Evolutionary conservation across 2,329 filamentous ascomycete genomes (phyloP), one percentile per base, ranked within the genome.

Genomic region (Dendrostoma leiphaemia): DNA sequence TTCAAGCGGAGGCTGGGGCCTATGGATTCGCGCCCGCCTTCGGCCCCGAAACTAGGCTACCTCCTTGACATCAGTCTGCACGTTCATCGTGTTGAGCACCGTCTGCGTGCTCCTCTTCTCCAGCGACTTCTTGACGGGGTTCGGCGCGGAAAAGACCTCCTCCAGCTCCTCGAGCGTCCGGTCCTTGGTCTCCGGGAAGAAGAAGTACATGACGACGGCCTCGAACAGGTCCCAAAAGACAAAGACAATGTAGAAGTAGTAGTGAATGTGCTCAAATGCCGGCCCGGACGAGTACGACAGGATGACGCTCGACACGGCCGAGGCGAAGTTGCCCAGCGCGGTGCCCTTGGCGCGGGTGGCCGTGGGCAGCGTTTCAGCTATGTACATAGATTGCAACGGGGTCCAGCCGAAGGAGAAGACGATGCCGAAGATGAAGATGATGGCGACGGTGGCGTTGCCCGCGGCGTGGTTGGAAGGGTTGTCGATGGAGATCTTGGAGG

Each of bases 81-180:
- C 63, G 48, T 68, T 66, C 51, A 74, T 60, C 13, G 69, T 75
- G 31, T 73, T 71, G 59, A 77, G 62, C 3, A 78, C 74, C 4
- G 74, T 78, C 52, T 68, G 65, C 1, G 72, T 71, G 55, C 64
- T 71, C 48, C 75, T 63, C 64, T 72, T 73, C 62, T 73, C 67
- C 38, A 75, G 57, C 56, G 69, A 72, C 66, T 74, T 74, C 64
- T 71, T 73, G 15, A 78, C 75, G 0, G 76, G 75, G 60, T 77
- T 72, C 2, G 63, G 67, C 0, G 74, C 72, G n/a, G 69, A 66
- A 60, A 79, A 79, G 26, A 83, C 79, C 52, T 75, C 75, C 7
- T 77, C 75, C 52, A 83, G 57, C 63, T 83, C 79, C 66, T 83
- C 80, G 29, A 83, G 69, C 21, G 78, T 76, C 5, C 73, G 66